These are phyloP conservation scores for Apiosordaria backusii DNA, from an alignment of 495 filamentous ascomycete species.

Conservation along the genomic window DNA sequence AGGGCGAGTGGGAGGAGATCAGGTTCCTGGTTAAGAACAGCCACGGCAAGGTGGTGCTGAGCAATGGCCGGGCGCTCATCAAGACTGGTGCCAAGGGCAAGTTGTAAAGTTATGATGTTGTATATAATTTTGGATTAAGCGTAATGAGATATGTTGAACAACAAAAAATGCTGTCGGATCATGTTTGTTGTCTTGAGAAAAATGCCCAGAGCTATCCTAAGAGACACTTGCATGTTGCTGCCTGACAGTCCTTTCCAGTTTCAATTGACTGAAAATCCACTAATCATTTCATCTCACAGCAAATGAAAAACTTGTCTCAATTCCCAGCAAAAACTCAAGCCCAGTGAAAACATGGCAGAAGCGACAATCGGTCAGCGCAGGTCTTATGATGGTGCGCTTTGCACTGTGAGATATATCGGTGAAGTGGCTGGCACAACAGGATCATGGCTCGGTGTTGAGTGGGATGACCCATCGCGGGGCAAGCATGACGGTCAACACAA, in stretches of 20 bases:
- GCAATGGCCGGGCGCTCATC: constrained; percentile 77
- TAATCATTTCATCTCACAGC: background rate
- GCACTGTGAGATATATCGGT: constrained; percentile 84
- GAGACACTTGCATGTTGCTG: background rate
- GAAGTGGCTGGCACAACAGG: constrained; percentile 70
- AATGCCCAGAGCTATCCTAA: background rate
- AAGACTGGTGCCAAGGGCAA: constrained; percentile 63
- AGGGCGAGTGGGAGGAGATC: constrained; percentile 76
- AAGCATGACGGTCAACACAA: constrained; percentile 86
- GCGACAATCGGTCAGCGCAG: constrained; percentile 62
- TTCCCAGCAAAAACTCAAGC: background rate
- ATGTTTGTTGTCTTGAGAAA: background rate
- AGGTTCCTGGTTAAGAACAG: constrained; percentile 70
- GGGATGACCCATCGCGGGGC: constrained; percentile 81
- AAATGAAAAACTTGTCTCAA: background rate
- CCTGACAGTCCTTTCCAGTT: background rate
- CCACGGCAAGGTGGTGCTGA: constrained; percentile 72
- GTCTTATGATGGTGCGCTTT: constrained; percentile 68
- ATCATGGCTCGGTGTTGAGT: constrained; percentile 92
- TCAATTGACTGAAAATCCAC: background rate
- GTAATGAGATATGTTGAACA: background rate
- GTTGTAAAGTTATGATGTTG: constrained; percentile 45
- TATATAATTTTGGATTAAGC: background rate
- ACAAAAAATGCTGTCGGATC: background rate
- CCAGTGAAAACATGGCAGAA: constrained; percentile 16